Percentiles rank a stretch among this genome's conserved stretches.
phyloP scores from a whole-genome alignment of 1,284 basidiomycete genomes.

The Porogramme epimiltina region DNA sequence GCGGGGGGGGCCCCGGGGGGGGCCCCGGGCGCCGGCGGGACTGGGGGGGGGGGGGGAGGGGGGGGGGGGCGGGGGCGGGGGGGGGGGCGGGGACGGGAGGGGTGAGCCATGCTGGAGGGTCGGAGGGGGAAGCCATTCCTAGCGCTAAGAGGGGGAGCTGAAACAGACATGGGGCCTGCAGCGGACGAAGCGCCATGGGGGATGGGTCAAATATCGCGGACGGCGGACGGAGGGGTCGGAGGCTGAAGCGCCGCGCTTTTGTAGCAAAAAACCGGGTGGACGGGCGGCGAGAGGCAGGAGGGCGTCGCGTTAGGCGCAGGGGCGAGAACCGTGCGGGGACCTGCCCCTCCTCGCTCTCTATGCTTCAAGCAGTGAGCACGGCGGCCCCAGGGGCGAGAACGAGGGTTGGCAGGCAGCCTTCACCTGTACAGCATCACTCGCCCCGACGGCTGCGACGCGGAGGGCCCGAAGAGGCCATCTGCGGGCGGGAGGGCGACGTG shows the following conservation, averaged over 20 bases:
- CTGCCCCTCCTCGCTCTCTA: background rate
- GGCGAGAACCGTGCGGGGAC: background rate
- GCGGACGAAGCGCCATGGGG: constrained; percentile 20
- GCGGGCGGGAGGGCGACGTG: constrained; percentile 3
- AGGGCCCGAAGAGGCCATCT: constrained; percentile 17
- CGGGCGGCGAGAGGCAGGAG: constrained; percentile 1
- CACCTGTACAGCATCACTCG: too few relatives aligned
- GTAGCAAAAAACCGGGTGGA: background rate
- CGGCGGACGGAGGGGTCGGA: too few relatives aligned
- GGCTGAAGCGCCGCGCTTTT: constrained; percentile 11
- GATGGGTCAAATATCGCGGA: background rate
- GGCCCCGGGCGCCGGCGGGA: background rate
- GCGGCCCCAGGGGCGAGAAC: background rate
- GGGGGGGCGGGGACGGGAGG: too few relatives aligned
- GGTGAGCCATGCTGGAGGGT: constrained; percentile 12
- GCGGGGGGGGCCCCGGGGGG: too few relatives aligned
- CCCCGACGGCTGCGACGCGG: too few relatives aligned
- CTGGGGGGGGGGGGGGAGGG: constrained; percentile 3
- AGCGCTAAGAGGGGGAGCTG: constrained; percentile 17
- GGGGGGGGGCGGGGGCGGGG: too few relatives aligned
- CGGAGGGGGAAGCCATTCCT: constrained; percentile 16
- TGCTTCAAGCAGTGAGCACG: too few relatives aligned
- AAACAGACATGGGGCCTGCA: constrained; percentile 17
- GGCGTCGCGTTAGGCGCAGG: constrained; percentile 14
- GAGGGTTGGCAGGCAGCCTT: too few relatives aligned